Base-by-base conservation (phyloP, 2,329 filamentous ascomycete species). In the Cladosporium sp. region DNA sequence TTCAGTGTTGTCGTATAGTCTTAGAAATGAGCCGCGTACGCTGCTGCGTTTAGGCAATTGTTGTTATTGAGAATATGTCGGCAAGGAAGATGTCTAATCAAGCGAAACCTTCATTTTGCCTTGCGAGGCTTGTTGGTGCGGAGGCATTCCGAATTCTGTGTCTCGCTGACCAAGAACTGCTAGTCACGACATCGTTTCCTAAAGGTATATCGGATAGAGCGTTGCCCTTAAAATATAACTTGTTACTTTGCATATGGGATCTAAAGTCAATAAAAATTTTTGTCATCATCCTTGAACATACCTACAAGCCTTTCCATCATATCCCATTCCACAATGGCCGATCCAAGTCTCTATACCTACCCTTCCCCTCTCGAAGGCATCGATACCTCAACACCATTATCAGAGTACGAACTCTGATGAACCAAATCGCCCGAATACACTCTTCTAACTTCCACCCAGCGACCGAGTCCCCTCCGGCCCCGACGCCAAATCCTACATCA, bases 401-500 rank as follows among this genome's bases (percentile, higher is more conserved):
- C 83, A 23, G 77, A 81, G 73, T 73, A 75, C 60, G 67, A 21
- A 35, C 35, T 6, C 10, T 2, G 18, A 21, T 1, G 1, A 53
- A 11, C 4, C 11, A 3, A 21, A 16, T 12, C 23, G 5, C 16
- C 18, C 11, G 0, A 37, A 40, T 40, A 8, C 12, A 33, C 1
- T 1, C 1, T 21, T 5, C 21, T 59, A 58, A 55, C 52, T 11
- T 18, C 14, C 5, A 7, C 14, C 14, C 64, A 73, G 71, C 57
- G 67, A 70, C 23, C 64, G 58, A 31, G 18, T 52, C 21, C 10
- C 61, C 70, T 84, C 79, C 69, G 83, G 83, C 56, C 86, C 85
- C 44, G 91, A 97, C 75, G 91, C 91, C 57, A 96, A 96, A 80
- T 92, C 90, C 59, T 86, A 86, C 70, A 81, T 85, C 62, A 96